Conservation (phyloP, 345 rosid species). For the Orychophragmus violaceus region DNA sequence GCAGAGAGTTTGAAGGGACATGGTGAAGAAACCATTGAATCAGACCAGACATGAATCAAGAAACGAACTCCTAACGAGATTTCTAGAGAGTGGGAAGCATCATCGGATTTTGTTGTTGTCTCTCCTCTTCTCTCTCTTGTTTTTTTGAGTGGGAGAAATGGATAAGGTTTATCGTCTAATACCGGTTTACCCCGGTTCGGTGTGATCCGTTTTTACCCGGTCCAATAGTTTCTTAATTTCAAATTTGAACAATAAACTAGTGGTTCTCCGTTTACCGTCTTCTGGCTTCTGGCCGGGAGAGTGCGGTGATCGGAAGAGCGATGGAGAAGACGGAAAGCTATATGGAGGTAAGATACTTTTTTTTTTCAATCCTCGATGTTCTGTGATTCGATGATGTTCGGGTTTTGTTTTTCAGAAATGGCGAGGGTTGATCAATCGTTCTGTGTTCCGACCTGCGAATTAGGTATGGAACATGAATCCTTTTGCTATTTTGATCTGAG, state of each 20-base stretch:
- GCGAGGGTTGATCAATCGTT: not conserved
- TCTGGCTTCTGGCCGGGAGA: not conserved
- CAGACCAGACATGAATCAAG: not conserved
- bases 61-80: not conserved
- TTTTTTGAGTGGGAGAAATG: conserved; percentile 4
- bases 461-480: not conserved
- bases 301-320: not conserved
- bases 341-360: not conserved
- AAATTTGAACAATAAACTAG: not conserved
- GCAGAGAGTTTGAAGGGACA: conserved; percentile 27
- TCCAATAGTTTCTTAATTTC: not conserved
- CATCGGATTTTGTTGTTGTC: not conserved
- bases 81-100: not conserved
- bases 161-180: conserved; percentile 16
- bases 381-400: not conserved
- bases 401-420: not conserved
- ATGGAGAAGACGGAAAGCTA: not conserved
- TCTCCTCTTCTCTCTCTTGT: not conserved
- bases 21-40: conserved; percentile 28
- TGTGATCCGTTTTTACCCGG: not conserved
- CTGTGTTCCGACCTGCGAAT: not conserved
- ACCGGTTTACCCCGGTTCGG: not conserved
- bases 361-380: not conserved
- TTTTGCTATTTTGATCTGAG: too few relatives aligned
- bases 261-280: not conserved